Percentiles rank a stretch among this genome's conserved stretches.
Evolutionary conservation across 1,284 basidiomycete genomes (phyloP).

Genomic region (Moesziomyces sp.): DNA sequence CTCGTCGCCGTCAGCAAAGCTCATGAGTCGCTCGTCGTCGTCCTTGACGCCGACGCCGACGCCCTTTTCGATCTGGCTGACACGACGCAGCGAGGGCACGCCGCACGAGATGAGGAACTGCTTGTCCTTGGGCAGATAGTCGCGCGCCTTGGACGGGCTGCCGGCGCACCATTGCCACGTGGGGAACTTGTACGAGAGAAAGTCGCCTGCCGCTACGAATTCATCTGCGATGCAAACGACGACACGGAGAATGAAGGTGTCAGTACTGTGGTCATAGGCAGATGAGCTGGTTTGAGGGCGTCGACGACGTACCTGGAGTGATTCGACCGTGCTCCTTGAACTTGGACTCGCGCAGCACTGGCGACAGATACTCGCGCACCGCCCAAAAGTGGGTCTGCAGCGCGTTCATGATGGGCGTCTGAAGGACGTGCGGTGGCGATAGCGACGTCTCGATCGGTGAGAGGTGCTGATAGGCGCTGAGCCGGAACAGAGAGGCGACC

Average conservation of each 20-base stretch:
- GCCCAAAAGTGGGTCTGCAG: conserved; percentile 85
- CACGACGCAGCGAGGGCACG: conserved; percentile 63
- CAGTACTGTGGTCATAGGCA: not conserved
- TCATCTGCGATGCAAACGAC: conserved; percentile 48
- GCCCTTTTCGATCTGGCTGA: conserved; percentile 57
- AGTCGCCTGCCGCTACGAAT: conserved; percentile 66
- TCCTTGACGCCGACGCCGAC: conserved; percentile 34
- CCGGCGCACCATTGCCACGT: conserved; percentile 66
- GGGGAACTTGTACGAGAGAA: conserved; percentile 64
- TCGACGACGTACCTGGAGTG: conserved; percentile 80
- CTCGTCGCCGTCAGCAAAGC: conserved; percentile 41
- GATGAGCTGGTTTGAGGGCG: conserved; percentile 1
- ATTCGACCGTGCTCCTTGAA: conserved; percentile 98
- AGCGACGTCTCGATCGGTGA: not conserved
- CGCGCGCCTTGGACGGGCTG: conserved; percentile 82
- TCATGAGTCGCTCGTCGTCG: conserved; percentile 50
- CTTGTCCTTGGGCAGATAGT: conserved; percentile 92
- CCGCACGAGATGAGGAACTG: conserved; percentile 82
- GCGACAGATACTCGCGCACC: conserved; percentile 94
- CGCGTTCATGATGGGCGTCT: conserved; percentile 19
- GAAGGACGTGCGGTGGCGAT: not conserved
- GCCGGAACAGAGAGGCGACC: not conserved
- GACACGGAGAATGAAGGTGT: no score
- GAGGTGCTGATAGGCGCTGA: not conserved
- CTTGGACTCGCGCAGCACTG: conserved; percentile 95